Evolutionary conservation across 805 yeast species (phyloP), one percentile per base, ranked within the genome.

Genomic region (Nakazawaea anatomiae): DNA sequence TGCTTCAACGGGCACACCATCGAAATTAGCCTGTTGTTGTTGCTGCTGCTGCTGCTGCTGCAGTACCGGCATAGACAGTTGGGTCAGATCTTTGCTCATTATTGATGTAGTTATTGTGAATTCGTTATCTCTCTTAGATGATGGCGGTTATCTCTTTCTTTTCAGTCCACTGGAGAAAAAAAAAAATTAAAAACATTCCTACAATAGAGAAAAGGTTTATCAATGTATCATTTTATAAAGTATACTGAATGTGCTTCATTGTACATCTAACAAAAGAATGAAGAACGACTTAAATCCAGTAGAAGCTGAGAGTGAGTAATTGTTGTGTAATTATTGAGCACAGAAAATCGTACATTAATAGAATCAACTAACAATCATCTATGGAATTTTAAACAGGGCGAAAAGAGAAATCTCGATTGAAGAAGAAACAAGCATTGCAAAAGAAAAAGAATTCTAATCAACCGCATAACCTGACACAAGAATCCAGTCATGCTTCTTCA

Each of bases 1-100:
- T 1, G 85, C 77, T 46, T 78, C 79, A 0, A 80, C 73, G 0
- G 90, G 89, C 2, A 82, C 78, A 10, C 75, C 77, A 34, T 56
- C 53, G 42, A 57, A 61, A 12, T 52, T 52, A 34, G 55, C 54
- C 14, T 18, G 46, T 34, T 39, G 39, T 41, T 40, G 35, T n/a
- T 30, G 44, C 6, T 28, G 34, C 12, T 42, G 44, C n/a, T 42
- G 44, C 30, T 29, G 35, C 27, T 40, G 42, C 25, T 5, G 44
- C 29, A 14, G 6, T 14, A 7, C 29, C 10, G n/a, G 2, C 25
- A 18, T 2, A 18, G 25, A 18, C 25, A 18, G 39, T 30, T 12
- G 40, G 10, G 40, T 12, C n/a, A 18, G 40, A 3, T 42, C 36
- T 42, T 42, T 25, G 27, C 30, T 42, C 39, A 48, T 39, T n/a